Evolutionary conservation across 106 monocot species (phyloP).

Genomic region (Allium fistulosum): DNA sequence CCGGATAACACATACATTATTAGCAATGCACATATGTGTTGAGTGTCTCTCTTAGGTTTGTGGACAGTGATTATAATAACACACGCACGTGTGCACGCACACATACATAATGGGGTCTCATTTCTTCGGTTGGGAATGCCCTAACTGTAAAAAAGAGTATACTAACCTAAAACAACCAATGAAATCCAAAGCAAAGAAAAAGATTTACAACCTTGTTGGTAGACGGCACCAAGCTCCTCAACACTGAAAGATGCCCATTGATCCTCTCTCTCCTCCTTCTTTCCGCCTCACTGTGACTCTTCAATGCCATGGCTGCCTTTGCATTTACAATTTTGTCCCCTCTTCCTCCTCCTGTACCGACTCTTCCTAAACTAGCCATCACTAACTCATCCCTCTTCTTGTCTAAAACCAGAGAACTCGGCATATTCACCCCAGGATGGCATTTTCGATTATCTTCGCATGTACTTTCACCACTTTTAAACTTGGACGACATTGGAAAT

Average conservation of each 20-base stretch:
- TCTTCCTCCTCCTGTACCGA: constrained; percentile 3
- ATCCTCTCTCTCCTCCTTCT: constrained; percentile 72
- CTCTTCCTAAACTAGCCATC: constrained; percentile 5
- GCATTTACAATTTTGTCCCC: constrained; percentile 2
- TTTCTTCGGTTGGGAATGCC: neutral
- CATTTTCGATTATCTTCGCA: neutral
- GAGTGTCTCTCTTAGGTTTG: too few species aligned
- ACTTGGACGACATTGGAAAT: too few species aligned
- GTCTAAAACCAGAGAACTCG: constrained; percentile 15
- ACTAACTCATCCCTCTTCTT: constrained; percentile 23
- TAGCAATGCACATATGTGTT: too few species aligned
- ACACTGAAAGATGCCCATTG: constrained; percentile 45
- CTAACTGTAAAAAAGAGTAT: neutral
- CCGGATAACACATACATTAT: too few species aligned
- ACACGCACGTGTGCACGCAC: neutral
- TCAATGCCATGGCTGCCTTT: constrained; percentile 45
- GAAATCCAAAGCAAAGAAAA: neutral
- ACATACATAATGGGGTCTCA: neutral
- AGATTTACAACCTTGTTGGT: constrained; percentile 27
- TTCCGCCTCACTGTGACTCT: constrained; percentile 64
- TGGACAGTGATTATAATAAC: too few species aligned
- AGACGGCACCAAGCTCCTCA: constrained; percentile 39
- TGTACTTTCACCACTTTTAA: constrained; percentile 3
- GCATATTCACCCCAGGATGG: neutral
- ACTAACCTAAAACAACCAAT: neutral